phyloP scores from a whole-genome alignment of 1,284 basidiomycete species.

The Ustilago cynodontis region DNA sequence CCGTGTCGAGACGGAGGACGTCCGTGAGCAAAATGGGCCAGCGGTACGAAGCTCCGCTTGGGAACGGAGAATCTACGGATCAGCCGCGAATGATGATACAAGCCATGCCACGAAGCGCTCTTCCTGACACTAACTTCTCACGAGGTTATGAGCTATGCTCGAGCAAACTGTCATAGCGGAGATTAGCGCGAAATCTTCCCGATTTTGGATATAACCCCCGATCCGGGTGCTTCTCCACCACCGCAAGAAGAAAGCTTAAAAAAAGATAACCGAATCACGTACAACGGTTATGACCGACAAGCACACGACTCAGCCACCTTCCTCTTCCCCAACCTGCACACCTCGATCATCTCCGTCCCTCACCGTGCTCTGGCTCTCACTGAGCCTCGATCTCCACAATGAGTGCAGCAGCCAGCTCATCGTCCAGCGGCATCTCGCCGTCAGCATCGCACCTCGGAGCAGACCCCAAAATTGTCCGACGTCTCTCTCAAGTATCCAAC shows the following conservation, averaged over 20 bases:
- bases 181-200: neutral
- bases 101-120: too few relatives aligned
- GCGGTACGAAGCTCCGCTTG: too few relatives aligned
- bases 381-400: constrained; percentile 5
- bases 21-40: too few relatives aligned
- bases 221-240: constrained; percentile 7
- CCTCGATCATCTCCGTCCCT: neutral
- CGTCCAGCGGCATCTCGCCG: constrained; percentile 17
- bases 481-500: constrained; percentile 77
- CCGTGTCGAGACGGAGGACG: too few relatives aligned
- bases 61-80: too few relatives aligned
- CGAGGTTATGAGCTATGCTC: neutral
- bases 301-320: constrained; percentile 22
- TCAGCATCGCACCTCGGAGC: constrained; percentile 53
- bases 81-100: too few relatives aligned
- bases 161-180: neutral
- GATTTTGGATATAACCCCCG: neutral
- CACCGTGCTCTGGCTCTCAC: neutral
- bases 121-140: too few relatives aligned
- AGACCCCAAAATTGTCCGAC: constrained; percentile 63
- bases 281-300: neutral
- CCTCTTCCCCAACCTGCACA: neutral
- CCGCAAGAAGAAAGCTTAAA: constrained; percentile 7
- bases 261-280: constrained; percentile 18
- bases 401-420: constrained; percentile 16